phyloP scores from a whole-genome alignment of 257 asterid genomes.

The Cynanchum wilfordii region DNA sequence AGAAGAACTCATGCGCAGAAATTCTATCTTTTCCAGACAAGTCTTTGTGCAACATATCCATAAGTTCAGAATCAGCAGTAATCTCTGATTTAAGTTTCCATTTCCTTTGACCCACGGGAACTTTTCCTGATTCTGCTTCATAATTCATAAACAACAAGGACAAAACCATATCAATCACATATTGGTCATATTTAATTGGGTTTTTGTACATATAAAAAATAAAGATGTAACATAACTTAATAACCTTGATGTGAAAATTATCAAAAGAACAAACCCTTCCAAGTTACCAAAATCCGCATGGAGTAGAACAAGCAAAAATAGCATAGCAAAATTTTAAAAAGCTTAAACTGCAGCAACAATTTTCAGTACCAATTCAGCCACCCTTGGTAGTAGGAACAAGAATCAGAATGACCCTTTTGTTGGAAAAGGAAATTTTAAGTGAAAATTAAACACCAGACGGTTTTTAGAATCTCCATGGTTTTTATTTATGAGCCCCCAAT shows the following conservation, averaged over 20 bases:
- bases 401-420: background rate
- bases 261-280: background rate
- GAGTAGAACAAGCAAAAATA: background rate
- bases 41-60: slow-evolving; percentile 63
- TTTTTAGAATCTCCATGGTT: too few relatives aligned
- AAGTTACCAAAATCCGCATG: background rate
- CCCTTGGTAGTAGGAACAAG: background rate
- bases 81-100: slow-evolving; percentile 81
- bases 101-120: slow-evolving; percentile 31
- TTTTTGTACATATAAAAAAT: background rate
- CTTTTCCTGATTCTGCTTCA: slow-evolving; percentile 42
- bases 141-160: slow-evolving; percentile 1
- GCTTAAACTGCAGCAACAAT: slow-evolving; percentile 1
- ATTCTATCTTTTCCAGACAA: slow-evolving; percentile 58
- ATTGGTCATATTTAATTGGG: background rate
- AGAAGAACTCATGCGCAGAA: slow-evolving; percentile 81
- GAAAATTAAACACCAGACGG: background rate
- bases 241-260: background rate
- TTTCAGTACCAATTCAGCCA: background rate
- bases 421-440: background rate
- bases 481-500: too few relatives aligned
- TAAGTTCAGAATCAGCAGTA: slow-evolving; percentile 59
- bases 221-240: background rate
- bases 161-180: background rate
- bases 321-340: background rate